These are phyloP conservation scores for Euryodendron excelsum DNA, from an alignment of 148 eudicot genomes.

Conservation along the genomic window DNA sequence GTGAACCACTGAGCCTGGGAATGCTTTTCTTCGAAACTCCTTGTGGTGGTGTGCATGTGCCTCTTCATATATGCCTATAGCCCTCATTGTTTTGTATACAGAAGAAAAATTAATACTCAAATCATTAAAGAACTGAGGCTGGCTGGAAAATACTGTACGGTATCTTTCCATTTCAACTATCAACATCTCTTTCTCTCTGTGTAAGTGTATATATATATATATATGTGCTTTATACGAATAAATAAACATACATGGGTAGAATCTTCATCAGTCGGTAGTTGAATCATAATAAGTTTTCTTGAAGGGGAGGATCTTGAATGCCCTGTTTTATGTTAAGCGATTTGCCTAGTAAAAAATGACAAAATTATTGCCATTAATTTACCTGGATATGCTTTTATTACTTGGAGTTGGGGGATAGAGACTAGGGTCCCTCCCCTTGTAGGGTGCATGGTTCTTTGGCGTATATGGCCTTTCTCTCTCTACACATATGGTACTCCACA, in stretches of 20 bases:
- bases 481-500: no score
- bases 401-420: neutral
- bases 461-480: constrained; percentile 16
- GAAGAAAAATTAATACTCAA: constrained; percentile 4
- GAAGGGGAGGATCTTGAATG: neutral
- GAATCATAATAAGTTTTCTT: neutral
- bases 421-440: constrained; percentile 11
- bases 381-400: no score
- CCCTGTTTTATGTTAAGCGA: no score
- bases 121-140: no score
- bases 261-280: no score
- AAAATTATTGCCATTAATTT: neutral
- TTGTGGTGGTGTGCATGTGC: constrained; percentile 35
- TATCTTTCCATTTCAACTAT: no score
- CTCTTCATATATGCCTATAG: neutral
- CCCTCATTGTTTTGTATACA: neutral
- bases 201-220: neutral
- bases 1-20: constrained; percentile 23
- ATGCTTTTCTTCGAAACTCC: constrained; percentile 3
- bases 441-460: constrained; percentile 27
- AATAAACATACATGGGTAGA: no score
- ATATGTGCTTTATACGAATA: no score
- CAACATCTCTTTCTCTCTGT: no score
- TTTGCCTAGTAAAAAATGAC: neutral
- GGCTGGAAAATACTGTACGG: no score